These are phyloP conservation scores for Zygosaccharomyces pseudorouxii DNA, from an alignment of 805 yeast species.

Conservation along the genomic window DNA sequence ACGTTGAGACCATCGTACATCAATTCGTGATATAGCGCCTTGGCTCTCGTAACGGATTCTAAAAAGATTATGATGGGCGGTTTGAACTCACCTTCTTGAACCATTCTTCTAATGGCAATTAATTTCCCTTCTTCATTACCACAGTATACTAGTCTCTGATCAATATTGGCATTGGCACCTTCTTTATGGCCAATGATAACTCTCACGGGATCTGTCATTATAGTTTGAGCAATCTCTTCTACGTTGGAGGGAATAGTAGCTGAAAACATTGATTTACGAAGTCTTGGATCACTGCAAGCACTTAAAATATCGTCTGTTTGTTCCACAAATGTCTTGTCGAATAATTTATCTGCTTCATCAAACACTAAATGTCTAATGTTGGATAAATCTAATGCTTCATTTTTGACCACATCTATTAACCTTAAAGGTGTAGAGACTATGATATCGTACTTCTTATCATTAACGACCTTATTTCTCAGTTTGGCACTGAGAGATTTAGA, in stretches of 20 bases:
- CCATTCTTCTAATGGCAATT: slow-evolving; percentile 83
- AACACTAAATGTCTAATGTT: slow-evolving; percentile 71
- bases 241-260: slow-evolving; percentile 95
- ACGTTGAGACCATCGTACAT: slow-evolving; percentile 88
- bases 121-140: slow-evolving; percentile 96
- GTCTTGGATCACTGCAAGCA: slow-evolving; percentile 39
- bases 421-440: slow-evolving; percentile 86
- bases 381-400: slow-evolving; percentile 54
- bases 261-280: slow-evolving; percentile 75
- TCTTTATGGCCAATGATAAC: slow-evolving; percentile 90
- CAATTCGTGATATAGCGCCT: slow-evolving; percentile 89
- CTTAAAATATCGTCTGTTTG: slow-evolving; percentile 83
- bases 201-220: slow-evolving; percentile 81
- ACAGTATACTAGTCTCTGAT: slow-evolving; percentile 76
- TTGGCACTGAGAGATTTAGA: slow-evolving; percentile 70
- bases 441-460: slow-evolving; percentile 65
- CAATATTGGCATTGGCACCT: slow-evolving; percentile 80
- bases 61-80: slow-evolving; percentile 92
- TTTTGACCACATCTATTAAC: slow-evolving; percentile 70
- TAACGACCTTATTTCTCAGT: slow-evolving; percentile 55
- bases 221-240: slow-evolving; percentile 78
- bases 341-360: slow-evolving; percentile 94
- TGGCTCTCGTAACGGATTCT: slow-evolving; percentile 89
- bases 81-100: slow-evolving; percentile 74
- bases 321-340: slow-evolving; percentile 79